A percentile compares a stretch with the other conserved stretches of the same genome.
phyloP scores from a whole-genome alignment of 495 filamentous ascomycete genomes.

The Neurospora intermedia region DNA sequence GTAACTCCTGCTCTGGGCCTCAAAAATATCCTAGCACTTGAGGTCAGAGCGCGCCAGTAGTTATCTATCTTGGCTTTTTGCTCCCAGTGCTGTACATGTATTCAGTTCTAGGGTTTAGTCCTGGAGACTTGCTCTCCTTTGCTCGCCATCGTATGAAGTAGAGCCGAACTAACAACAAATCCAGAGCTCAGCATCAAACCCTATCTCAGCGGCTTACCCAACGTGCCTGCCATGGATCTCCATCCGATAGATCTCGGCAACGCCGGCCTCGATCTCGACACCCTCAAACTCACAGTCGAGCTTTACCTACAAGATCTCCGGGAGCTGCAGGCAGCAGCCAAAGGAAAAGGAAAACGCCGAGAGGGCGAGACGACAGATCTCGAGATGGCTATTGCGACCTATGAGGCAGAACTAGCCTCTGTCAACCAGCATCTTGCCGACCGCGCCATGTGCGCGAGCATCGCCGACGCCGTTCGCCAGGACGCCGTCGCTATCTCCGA shows the following conservation, averaged over 20 bases:
- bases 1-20: background rate
- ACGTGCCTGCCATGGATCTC: background rate
- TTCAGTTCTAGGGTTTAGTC: too few species aligned
- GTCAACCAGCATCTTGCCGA: constrained; percentile 14
- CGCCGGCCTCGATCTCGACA: background rate
- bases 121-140: too few species aligned
- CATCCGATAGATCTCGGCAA: background rate
- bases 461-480: constrained; percentile 17
- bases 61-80: too few species aligned
- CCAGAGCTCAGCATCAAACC: background rate
- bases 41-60: too few species aligned
- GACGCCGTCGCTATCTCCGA: constrained; percentile 17
- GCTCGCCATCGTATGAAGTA: background rate
- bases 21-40: too few species aligned
- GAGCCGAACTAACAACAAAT: background rate
- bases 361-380: constrained; percentile 19
- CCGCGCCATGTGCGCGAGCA: constrained; percentile 22
- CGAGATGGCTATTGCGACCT: constrained; percentile 16
- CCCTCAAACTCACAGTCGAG: constrained; percentile 10
- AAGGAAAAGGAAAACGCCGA: constrained; percentile 20
- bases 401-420: constrained; percentile 18
- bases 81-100: too few species aligned
- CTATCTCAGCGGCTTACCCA: background rate
- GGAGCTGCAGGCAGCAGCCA: constrained; percentile 1
- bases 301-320: constrained; percentile 25